Evolutionary conservation across 495 filamentous ascomycete species (phyloP).

Genomic region (Daldinia vernicosa): DNA sequence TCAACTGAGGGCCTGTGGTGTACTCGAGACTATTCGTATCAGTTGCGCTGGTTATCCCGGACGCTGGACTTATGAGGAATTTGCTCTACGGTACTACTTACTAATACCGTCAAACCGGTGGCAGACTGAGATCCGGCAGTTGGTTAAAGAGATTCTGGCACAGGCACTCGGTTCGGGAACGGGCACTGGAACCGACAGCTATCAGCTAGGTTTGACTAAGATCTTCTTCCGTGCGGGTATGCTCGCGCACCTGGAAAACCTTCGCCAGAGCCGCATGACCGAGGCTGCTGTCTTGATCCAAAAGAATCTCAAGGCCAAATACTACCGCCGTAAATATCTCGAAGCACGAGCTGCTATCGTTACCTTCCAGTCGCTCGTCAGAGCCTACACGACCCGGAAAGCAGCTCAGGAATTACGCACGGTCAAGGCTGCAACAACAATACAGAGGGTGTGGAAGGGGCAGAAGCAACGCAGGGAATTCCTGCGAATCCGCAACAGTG

Average conservation of each 20-base stretch:
- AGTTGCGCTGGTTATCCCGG: constrained; percentile 98
- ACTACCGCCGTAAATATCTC: constrained; percentile 91
- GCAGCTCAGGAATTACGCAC: constrained; percentile 82
- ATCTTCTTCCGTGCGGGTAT: constrained; percentile 99
- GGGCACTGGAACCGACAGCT: constrained; percentile 87
- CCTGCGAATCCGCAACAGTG: constrained; percentile 76
- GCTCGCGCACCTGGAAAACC: constrained; percentile 96
- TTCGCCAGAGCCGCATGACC: constrained; percentile 87
- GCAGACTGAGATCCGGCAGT: constrained; percentile 91
- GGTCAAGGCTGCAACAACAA: constrained; percentile 87
- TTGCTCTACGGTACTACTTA: constrained; percentile 98
- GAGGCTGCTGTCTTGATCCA: constrained; percentile 98
- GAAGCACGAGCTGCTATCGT: constrained; percentile 84
- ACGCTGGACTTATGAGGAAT: constrained; percentile 99
- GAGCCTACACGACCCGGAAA: constrained; percentile 79
- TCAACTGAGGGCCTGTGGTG: constrained; percentile 97
- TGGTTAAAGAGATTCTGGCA: constrained; percentile 90
- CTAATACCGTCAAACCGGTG: constrained; percentile 88
- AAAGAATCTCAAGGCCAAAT: constrained; percentile 96
- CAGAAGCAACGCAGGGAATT: constrained; percentile 84
- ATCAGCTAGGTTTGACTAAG: constrained; percentile 95
- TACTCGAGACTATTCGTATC: constrained; percentile 97
- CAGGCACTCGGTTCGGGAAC: constrained; percentile 84
- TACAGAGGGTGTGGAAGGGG: constrained; percentile 94
- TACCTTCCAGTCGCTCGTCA: constrained; percentile 74